Percentiles rank a stretch among this genome's conserved stretches.
These are phyloP conservation scores for Serendipita indica DNA, from an alignment of 768 basidiomycete species.

Conservation along the genomic window DNA sequence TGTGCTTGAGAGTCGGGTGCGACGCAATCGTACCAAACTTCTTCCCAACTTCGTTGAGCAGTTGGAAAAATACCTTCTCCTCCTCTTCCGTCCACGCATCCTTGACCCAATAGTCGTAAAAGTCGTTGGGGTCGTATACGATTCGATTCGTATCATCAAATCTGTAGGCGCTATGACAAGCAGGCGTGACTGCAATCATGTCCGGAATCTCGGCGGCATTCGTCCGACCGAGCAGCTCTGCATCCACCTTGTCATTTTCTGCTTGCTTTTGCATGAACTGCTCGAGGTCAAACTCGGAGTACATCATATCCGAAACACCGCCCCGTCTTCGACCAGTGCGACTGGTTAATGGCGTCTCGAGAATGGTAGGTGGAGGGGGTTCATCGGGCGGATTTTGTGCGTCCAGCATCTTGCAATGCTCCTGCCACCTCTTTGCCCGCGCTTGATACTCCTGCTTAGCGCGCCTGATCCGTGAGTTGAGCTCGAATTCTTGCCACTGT, in stretches of 20 bases:
- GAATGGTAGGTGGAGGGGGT: background rate
- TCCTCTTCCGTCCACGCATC: conserved; percentile 3
- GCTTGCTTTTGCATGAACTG: conserved; percentile 5
- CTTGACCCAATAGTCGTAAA: conserved; percentile 5
- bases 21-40: background rate
- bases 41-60: conserved; percentile 6
- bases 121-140: background rate
- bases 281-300: conserved; percentile 7
- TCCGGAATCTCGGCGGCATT: conserved; percentile 7
- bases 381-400: background rate
- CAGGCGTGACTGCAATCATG: conserved; percentile 2
- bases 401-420: conserved; percentile 2
- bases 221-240: background rate
- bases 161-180: background rate
- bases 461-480: background rate
- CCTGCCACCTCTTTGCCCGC: background rate
- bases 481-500: background rate
- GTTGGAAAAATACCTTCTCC: background rate
- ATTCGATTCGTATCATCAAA: background rate
- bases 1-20: background rate
- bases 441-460: background rate
- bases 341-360: background rate
- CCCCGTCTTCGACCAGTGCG: background rate
- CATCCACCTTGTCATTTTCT: conserved; percentile 4
- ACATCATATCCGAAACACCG: conserved; percentile 3